Evolutionary conservation across 345 rosid genomes (phyloP).

Genomic region (Murraya paniculata): DNA sequence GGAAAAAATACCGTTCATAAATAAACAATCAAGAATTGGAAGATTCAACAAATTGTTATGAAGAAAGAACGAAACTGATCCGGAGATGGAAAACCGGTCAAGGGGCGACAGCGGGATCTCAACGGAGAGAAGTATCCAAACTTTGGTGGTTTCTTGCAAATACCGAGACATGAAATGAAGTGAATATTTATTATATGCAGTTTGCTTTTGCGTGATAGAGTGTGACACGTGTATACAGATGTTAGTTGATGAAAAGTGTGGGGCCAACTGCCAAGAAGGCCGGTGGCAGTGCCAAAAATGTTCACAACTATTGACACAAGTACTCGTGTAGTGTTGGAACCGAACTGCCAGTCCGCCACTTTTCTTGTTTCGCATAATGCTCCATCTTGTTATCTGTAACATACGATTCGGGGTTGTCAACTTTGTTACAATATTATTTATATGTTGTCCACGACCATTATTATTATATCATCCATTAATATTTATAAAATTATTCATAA

Average conservation of each 20-base stretch:
- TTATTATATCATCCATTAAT: too few species aligned
- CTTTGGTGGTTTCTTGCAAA: background rate
- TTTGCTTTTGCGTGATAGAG: background rate
- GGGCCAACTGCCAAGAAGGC: background rate
- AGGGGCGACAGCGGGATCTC: background rate
- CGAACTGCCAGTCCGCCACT: too few species aligned
- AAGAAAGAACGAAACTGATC: constrained; percentile 3
- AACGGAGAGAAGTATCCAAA: background rate
- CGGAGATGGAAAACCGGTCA: background rate
- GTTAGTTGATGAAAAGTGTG: background rate
- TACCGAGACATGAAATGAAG: background rate
- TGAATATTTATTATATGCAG: too few species aligned
- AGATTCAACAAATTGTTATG: background rate
- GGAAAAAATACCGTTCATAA: background rate
- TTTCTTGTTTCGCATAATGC: too few species aligned
- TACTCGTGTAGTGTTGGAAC: too few species aligned
- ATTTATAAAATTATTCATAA: too few species aligned
- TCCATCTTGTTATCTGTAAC: too few species aligned
- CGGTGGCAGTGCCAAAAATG: background rate
- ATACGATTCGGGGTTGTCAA: too few species aligned
- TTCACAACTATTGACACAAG: too few species aligned
- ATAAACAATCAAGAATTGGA: background rate
- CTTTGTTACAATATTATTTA: too few species aligned
- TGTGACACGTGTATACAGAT: constrained; percentile 14
- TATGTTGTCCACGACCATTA: too few species aligned